Conservation (phyloP, 2,329 filamentous ascomycete genomes). For the Botrytis cinerea region DNA sequence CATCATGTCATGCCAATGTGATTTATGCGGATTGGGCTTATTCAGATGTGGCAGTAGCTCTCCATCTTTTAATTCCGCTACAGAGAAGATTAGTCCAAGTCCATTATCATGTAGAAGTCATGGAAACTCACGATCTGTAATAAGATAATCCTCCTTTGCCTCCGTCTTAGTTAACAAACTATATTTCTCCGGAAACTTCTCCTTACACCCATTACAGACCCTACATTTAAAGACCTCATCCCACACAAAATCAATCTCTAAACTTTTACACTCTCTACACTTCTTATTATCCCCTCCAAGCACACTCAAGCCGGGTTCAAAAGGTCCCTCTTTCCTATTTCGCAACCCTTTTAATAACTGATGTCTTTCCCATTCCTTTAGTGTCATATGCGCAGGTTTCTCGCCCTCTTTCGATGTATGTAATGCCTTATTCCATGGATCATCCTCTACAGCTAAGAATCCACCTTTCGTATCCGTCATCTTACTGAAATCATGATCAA, state of each 20-base stretch:
- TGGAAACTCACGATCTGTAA: constrained; percentile 75
- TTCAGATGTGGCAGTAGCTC: constrained; percentile 85
- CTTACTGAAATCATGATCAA: constrained; percentile 96
- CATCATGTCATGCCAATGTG: constrained; percentile 99
- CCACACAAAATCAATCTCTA: constrained; percentile 96
- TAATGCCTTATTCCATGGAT: constrained; percentile 82
- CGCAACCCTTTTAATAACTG: constrained; percentile 73
- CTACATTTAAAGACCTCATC: constrained; percentile 76
- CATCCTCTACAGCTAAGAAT: constrained; percentile 87
- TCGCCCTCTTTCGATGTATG: constrained; percentile 57
- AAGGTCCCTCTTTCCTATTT: constrained; percentile 75
- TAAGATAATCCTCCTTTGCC: constrained; percentile 88
- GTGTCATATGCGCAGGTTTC: constrained; percentile 84
- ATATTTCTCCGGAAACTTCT: constrained; percentile 88
- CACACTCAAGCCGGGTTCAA: constrained; percentile 84
- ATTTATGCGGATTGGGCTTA: constrained; percentile 91
- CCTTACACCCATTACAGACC: constrained; percentile 84
- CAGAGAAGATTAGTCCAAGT: constrained; percentile 22
- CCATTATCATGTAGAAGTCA: background rate
- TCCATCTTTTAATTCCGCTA: constrained; percentile 85
- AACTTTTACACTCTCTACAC: constrained; percentile 77
- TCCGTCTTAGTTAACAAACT: constrained; percentile 96
- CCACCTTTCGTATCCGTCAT: constrained; percentile 99
- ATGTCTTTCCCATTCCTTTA: constrained; percentile 86
- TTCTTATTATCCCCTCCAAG: constrained; percentile 66